Percentiles rank a stretch among this genome's conserved stretches.
Evolutionary conservation across 768 basidiomycete genomes (phyloP).

Genomic region (Calocera cornea): DNA sequence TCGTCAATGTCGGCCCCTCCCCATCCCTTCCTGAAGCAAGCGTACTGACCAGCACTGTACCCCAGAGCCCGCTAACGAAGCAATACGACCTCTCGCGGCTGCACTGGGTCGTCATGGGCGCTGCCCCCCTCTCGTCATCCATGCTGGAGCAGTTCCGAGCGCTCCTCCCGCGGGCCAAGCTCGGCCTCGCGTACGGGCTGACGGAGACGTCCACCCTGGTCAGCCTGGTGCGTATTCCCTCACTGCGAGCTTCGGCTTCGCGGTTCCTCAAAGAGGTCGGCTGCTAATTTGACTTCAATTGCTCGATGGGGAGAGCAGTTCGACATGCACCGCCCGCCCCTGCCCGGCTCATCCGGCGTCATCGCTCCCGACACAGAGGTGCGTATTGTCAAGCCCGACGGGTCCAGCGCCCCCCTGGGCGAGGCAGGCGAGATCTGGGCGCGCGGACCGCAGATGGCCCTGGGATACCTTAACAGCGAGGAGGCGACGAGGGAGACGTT

Average conservation of each 20-base stretch:
- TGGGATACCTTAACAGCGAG: slow-evolving; percentile 63
- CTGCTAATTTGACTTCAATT: too few species aligned
- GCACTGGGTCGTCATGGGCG: slow-evolving; percentile 36
- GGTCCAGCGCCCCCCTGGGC: slow-evolving; percentile 36
- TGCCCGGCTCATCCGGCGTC: slow-evolving; percentile 31
- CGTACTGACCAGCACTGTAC: not conserved
- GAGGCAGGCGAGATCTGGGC: slow-evolving; percentile 59
- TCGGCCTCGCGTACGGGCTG: slow-evolving; percentile 49
- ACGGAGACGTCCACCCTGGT: slow-evolving; percentile 43
- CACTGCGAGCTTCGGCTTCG: not conserved
- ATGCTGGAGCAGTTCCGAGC: slow-evolving; percentile 33
- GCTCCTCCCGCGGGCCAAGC: slow-evolving; percentile 23
- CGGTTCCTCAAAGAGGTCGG: too few species aligned
- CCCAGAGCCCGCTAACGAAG: not conserved
- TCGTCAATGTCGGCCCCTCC: not conserved
- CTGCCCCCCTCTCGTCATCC: slow-evolving; percentile 51
- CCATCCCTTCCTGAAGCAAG: not conserved
- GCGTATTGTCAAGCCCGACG: slow-evolving; percentile 46
- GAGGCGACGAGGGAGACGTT: slow-evolving; percentile 55
- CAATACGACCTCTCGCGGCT: slow-evolving; percentile 22
- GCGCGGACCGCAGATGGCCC: slow-evolving; percentile 38
- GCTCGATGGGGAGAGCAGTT: too few species aligned
- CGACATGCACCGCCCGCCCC: too few species aligned
- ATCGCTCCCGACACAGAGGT: slow-evolving; percentile 52
- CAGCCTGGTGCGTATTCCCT: not conserved